Conservation (phyloP, 2,329 filamentous ascomycete genomes). For the Ceratocystis variospora region DNA sequence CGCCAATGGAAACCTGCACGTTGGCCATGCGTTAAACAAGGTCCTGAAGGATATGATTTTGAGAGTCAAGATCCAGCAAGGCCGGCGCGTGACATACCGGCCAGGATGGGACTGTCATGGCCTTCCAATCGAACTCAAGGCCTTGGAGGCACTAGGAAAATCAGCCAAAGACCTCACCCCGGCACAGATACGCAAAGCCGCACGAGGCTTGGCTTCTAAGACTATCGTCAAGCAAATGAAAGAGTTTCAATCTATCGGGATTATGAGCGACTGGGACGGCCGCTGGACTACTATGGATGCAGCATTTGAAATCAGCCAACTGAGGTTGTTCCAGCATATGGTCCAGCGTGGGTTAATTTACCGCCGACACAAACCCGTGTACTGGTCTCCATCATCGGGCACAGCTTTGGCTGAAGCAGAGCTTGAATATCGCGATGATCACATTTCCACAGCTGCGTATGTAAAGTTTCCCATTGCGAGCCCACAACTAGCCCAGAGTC, state of each 20-base stretch:
- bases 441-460: slow-evolving; percentile 60
- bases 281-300: slow-evolving; percentile 69
- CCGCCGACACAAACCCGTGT: slow-evolving; percentile 66
- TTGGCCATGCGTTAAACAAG: slow-evolving; percentile 94
- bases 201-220: slow-evolving; percentile 50
- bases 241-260: slow-evolving; percentile 56
- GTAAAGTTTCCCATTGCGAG: slow-evolving; percentile 60
- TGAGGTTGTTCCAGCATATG: slow-evolving; percentile 63
- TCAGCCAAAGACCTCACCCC: slow-evolving; percentile 31
- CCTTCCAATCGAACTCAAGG: slow-evolving; percentile 92
- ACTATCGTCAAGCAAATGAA: slow-evolving; percentile 62
- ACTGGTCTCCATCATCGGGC: slow-evolving; percentile 68
- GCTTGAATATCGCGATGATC: slow-evolving; percentile 66
- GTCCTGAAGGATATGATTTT: slow-evolving; percentile 90
- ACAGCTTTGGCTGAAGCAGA: slow-evolving; percentile 76
- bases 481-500: slow-evolving; percentile 19
- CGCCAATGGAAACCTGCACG: slow-evolving; percentile 81
- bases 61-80: slow-evolving; percentile 65
- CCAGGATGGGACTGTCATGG: slow-evolving; percentile 98
- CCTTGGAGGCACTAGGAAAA: slow-evolving; percentile 43
- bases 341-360: slow-evolving; percentile 61
- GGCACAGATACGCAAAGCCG: slow-evolving; percentile 48
- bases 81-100: slow-evolving; percentile 60
- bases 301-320: slow-evolving; percentile 59
- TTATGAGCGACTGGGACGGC: slow-evolving; percentile 70